Percentiles rank a stretch among this genome's conserved stretches.
Evolutionary conservation across 2,329 filamentous ascomycete genomes (phyloP).

Genomic region (Diplodia scrobiculata): DNA sequence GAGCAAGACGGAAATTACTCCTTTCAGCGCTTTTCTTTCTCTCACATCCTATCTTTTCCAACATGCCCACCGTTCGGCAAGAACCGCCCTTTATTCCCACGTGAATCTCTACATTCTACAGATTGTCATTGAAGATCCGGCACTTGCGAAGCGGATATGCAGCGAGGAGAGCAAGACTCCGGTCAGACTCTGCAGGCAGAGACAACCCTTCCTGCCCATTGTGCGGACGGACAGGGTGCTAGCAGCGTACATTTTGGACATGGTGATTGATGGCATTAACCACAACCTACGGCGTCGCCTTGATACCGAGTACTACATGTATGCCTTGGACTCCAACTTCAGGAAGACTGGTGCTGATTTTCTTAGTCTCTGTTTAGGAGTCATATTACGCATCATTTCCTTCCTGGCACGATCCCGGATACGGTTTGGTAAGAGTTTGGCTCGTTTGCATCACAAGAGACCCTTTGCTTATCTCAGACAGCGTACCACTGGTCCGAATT

Average conservation of each 20-base stretch:
- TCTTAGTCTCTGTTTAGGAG: constrained; percentile 68
- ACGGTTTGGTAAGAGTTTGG: constrained; percentile 58
- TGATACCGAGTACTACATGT: constrained; percentile 81
- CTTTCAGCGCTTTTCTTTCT: constrained; percentile 81
- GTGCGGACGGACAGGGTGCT: constrained; percentile 72
- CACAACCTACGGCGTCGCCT: constrained; percentile 87
- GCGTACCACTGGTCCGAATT: constrained; percentile 93
- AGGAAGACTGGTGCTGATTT: background rate
- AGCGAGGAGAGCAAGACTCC: constrained; percentile 71
- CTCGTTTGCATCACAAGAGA: background rate
- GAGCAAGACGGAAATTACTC: constrained; percentile 66
- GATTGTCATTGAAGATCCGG: constrained; percentile 81
- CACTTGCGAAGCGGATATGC: constrained; percentile 80
- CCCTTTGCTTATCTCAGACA: constrained; percentile 29
- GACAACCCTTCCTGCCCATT: constrained; percentile 79
- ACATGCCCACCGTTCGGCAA: constrained; percentile 80
- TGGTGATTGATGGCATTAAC: constrained; percentile 86
- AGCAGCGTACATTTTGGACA: constrained; percentile 76
- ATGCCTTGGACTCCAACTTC: constrained; percentile 25
- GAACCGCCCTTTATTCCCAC: constrained; percentile 80
- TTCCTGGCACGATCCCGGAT: constrained; percentile 81
- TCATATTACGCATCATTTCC: constrained; percentile 79
- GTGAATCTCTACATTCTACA: constrained; percentile 83
- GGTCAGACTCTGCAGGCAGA: constrained; percentile 85
- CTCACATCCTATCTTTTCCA: constrained; percentile 90